These are phyloP conservation scores for Penicillium sp. DNA, from an alignment of 2,329 filamentous ascomycete genomes.

Conservation along the genomic window DNA sequence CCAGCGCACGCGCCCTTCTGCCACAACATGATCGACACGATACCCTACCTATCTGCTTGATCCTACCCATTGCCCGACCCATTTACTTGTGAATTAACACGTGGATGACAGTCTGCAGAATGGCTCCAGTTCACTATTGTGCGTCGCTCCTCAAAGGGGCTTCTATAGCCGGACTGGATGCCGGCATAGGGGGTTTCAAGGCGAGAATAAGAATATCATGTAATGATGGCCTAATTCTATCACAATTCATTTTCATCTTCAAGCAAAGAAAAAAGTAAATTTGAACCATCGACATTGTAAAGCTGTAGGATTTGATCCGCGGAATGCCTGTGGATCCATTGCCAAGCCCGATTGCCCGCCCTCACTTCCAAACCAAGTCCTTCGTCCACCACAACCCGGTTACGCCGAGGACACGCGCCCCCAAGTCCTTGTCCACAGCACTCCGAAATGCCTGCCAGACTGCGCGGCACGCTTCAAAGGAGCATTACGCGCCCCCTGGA, in stretches of 20 bases:
- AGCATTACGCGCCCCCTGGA: constrained; percentile 33
- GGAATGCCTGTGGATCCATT: not conserved
- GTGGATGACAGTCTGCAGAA: constrained; percentile 13
- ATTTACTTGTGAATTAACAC: constrained; percentile 11
- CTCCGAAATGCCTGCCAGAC: constrained; percentile 40
- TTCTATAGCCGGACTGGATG: constrained; percentile 5
- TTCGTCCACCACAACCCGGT: constrained; percentile 8
- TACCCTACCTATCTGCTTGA: constrained; percentile 27
- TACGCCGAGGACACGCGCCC: constrained; percentile 1
- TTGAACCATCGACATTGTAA: not conserved
- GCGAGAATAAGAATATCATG: constrained; percentile 19
- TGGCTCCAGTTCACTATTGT: constrained; percentile 11
- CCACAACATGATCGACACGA: constrained; percentile 28
- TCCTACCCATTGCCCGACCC: constrained; percentile 14
- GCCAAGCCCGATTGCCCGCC: constrained; percentile 24
- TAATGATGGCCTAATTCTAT: constrained; percentile 16
- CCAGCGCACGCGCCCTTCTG: constrained; percentile 23
- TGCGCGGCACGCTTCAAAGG: constrained; percentile 36
- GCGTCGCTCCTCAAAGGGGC: constrained; percentile 1
- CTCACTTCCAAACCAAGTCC: constrained; percentile 15
- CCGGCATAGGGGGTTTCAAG: constrained; percentile 7
- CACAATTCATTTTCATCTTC: constrained; percentile 2
- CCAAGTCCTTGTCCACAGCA: not conserved
- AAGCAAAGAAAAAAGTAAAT: not conserved
- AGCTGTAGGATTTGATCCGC: not conserved